phyloP scores from a whole-genome alignment of 208 protist genomes.

The Naegleria gruberi region DNA sequence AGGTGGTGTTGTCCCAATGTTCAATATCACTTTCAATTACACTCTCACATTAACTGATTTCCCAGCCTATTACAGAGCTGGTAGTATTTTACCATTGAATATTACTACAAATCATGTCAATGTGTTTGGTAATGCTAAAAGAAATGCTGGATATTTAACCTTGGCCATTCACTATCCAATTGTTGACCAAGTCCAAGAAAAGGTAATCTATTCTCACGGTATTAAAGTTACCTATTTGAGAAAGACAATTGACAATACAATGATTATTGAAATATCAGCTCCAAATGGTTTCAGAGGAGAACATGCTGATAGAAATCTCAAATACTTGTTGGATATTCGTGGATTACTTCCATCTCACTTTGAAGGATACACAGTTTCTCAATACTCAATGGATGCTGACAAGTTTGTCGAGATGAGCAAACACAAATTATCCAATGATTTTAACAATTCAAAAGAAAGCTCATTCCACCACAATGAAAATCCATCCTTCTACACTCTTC shows the following conservation, averaged over 20 bases:
- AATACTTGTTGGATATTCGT: not conserved
- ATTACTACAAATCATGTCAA: not conserved
- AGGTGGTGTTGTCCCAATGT: constrained; percentile 27
- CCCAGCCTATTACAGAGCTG: constrained; percentile 27
- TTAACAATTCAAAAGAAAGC: not conserved
- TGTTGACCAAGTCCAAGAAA: not conserved
- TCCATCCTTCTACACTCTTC: not conserved
- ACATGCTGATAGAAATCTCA: not conserved
- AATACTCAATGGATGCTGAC: not conserved
- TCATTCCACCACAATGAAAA: not conserved
- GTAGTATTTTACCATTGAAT: constrained; percentile 30
- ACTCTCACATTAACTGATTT: not conserved
- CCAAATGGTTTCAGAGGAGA: not conserved
- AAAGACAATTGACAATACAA: not conserved
- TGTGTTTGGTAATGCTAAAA: not conserved
- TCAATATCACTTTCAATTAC: constrained; percentile 6
- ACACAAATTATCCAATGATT: not conserved
- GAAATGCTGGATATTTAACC: not conserved
- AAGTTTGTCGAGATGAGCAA: not conserved
- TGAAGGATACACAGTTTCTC: not conserved
- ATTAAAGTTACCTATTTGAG: not conserved
- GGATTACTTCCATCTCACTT: not conserved
- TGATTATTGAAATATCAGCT: not conserved
- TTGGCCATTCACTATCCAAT: not conserved
- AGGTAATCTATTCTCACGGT: not conserved